phyloP scores from a whole-genome alignment of 768 basidiomycete genomes.

The Russula griseocarnosa region DNA sequence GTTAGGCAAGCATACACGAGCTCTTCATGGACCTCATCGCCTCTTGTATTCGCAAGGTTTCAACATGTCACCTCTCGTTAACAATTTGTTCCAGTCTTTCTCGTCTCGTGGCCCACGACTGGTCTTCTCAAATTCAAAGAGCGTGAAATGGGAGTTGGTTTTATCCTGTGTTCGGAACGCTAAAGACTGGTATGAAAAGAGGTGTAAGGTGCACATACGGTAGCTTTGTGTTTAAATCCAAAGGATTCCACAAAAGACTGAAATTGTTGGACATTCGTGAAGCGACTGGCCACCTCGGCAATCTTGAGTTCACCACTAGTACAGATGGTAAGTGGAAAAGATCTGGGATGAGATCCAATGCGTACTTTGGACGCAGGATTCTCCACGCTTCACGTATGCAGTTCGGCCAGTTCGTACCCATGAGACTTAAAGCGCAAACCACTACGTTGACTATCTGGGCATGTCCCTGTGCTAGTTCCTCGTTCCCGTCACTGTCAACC shows the following conservation, averaged over 20 bases:
- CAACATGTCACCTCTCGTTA: slow-evolving; percentile 53
- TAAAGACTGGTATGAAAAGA: background rate
- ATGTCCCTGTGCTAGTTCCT: slow-evolving; percentile 41
- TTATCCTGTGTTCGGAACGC: slow-evolving; percentile 53
- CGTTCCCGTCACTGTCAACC: slow-evolving; percentile 36
- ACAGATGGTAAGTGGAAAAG: background rate
- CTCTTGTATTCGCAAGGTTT: slow-evolving; percentile 94
- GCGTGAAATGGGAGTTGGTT: slow-evolving; percentile 76
- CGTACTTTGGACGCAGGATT: slow-evolving; percentile 77
- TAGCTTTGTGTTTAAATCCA: slow-evolving; percentile 69
- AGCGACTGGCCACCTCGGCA: slow-evolving; percentile 86
- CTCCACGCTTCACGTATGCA: slow-evolving; percentile 89
- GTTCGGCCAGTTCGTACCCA: slow-evolving; percentile 95
- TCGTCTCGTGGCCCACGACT: slow-evolving; percentile 45
- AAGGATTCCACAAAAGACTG: slow-evolving; percentile 54
- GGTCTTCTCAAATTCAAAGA: slow-evolving; percentile 75
- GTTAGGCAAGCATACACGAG: background rate
- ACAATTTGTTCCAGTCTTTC: slow-evolving; percentile 56
- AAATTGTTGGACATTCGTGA: slow-evolving; percentile 66
- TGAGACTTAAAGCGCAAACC: slow-evolving; percentile 91
- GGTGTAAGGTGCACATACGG: slow-evolving; percentile 43
- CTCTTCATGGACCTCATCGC: slow-evolving; percentile 43
- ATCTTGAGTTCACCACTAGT: slow-evolving; percentile 76
- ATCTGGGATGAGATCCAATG: slow-evolving; percentile 18
- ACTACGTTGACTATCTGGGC: slow-evolving; percentile 86